Evolutionary conservation across 225 moss, liverwort and hornwort genomes (phyloP), one percentile per base, ranked within the genome.

Genomic region (Takakia lepidozioides): DNA sequence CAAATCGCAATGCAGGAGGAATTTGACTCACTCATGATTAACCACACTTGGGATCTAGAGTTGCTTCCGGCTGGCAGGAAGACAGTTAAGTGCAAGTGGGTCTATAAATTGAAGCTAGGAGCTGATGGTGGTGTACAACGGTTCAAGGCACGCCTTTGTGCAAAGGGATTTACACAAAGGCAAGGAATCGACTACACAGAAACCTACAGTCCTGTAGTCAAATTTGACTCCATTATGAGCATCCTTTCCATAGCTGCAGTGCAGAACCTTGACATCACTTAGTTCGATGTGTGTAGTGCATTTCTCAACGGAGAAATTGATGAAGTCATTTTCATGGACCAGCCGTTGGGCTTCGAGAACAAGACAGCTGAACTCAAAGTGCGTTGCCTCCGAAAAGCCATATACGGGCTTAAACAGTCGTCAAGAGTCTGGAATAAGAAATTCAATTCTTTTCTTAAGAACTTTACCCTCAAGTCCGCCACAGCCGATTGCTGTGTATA

Each of bases 1-100:
- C n/a, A n/a, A n/a, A n/a, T n/a, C n/a, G n/a, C n/a, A n/a, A 46
- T 46, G 44, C 44, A 19, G 19, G 19, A 46, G 19, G 44, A 46
- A 46, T 14, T 7, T 15, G 44, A 15, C 17, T 14, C 13, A 14
- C 19, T 46, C 9, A 8, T 14, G 44, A 16, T 8, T 8, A 15
- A 46, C 9, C 44, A 46, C 19, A 46, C 44, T 8, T 46, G 44
- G 44, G 19, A 15, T 14, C 19, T 46, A 8, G 44, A 14, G 14
- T 8, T 8, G 8, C 44, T 21, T 14, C 19, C 13, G 9, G 14
- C 13, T 7, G 19, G 19, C 17, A 10, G 44, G 19, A 46, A 46
- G 44, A 46, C 19, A 7, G 10, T 46, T 6, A 19, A 46, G 19
- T 15, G 44, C 13, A 46, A 21, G 17, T 46, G 44, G 44, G 44